phyloP scores from a whole-genome alignment of 192 early-diverging fungal genomes.

The Pilobolus umbonatus region DNA sequence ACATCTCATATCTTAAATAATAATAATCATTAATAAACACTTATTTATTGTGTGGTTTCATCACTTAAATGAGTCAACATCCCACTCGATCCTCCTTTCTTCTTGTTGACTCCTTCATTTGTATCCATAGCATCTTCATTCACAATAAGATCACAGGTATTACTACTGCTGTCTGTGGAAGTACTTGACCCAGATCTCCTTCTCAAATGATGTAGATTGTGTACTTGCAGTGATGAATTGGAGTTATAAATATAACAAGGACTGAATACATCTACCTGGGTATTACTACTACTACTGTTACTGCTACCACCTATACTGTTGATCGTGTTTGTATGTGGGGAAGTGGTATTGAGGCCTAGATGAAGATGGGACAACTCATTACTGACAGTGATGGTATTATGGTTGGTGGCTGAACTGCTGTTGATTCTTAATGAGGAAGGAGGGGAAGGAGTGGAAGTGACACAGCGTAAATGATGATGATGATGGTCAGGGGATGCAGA shows the following conservation, averaged over 20 bases:
- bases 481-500: conserved; percentile 9
- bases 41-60: not conserved
- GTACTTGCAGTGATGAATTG: conserved; percentile 7
- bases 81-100: not conserved
- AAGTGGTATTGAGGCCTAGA: not conserved
- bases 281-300: not conserved
- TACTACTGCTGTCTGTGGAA: conserved; percentile 9
- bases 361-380: not conserved
- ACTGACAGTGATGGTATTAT: not conserved
- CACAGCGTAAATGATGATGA: conserved; percentile 13
- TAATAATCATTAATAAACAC: not conserved
- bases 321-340: not conserved
- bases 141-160: too few species aligned
- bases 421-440: not conserved
- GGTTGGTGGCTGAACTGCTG: not conserved
- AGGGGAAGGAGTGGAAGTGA: conserved; percentile 6
- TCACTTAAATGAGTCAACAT: not conserved
- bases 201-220: conserved; percentile 4
- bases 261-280: conserved; percentile 1
- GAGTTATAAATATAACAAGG: conserved; percentile 10
- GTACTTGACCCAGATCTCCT: conserved; percentile 23
- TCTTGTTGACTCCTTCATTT: not conserved
- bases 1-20: not conserved
- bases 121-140: not conserved
- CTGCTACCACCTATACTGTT: not conserved